phyloP scores from a whole-genome alignment of 208 protist genomes.

The Endotrypanum monterogeii region DNA sequence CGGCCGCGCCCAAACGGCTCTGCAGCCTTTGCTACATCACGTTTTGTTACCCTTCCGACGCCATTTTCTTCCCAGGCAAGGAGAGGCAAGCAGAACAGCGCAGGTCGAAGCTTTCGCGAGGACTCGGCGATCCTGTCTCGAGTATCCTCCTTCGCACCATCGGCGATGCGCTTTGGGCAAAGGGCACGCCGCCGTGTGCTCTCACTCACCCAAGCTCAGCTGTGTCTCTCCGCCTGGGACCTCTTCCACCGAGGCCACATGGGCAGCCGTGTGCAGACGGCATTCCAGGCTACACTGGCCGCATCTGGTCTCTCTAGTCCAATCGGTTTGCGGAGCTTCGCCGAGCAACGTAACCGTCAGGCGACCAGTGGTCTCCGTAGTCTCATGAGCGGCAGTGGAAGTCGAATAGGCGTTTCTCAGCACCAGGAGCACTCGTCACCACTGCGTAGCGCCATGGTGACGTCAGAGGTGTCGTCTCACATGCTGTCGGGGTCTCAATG shows the following conservation, averaged over 20 bases:
- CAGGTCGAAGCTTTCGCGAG: constrained; percentile 25
- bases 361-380: not conserved
- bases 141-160: constrained; percentile 24
- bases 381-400: not conserved
- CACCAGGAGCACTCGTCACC: not conserved
- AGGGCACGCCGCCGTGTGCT: constrained; percentile 25
- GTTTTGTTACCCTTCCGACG: constrained; percentile 26
- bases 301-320: not conserved
- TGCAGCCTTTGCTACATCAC: constrained; percentile 6
- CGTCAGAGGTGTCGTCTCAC: not conserved
- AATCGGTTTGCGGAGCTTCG: not conserved
- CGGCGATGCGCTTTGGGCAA: constrained; percentile 19
- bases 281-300: not conserved
- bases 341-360: not conserved
- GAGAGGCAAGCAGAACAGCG: not conserved
- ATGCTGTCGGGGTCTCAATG: not conserved
- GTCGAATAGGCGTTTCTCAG: not conserved
- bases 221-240: constrained; percentile 18
- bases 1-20: constrained; percentile 14
- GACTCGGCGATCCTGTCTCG: constrained; percentile 27
- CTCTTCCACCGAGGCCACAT: constrained; percentile 13
- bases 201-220: constrained; percentile 2
- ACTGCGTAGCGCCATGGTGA: not conserved
- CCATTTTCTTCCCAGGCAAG: constrained; percentile 24
- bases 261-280: not conserved